These are phyloP conservation scores for Candida ficus DNA, from an alignment of 805 yeast species.

Conservation along the genomic window DNA sequence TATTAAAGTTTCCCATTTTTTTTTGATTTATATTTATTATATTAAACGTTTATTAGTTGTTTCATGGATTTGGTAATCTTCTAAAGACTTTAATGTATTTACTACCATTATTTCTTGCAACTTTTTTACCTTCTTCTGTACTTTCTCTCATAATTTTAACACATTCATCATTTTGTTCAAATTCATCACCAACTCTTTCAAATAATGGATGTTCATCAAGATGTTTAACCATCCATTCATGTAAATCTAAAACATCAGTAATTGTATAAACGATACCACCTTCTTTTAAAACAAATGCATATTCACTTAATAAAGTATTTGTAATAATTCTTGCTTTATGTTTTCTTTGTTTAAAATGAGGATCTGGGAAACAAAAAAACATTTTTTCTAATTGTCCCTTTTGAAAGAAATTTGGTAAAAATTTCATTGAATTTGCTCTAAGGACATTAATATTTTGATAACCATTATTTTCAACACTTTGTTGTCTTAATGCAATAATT, in stretches of 20 bases:
- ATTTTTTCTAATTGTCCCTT: slow-evolving; percentile 82
- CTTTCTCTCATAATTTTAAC: slow-evolving; percentile 82
- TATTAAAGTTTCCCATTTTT: no score
- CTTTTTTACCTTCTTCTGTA: slow-evolving; percentile 99
- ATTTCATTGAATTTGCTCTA: slow-evolving; percentile 97
- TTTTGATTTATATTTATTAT: no score
- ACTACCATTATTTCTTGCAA: slow-evolving; percentile 79
- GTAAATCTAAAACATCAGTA: slow-evolving; percentile 91
- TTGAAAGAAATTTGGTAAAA: slow-evolving; percentile 86
- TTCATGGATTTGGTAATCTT: slow-evolving; percentile 63
- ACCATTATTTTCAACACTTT: slow-evolving; percentile 30
- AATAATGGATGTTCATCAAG: slow-evolving; percentile 88
- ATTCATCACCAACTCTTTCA: slow-evolving; percentile 69
- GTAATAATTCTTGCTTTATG: slow-evolving; percentile 97
- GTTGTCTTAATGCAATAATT: slow-evolving; percentile 75
- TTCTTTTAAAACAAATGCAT: slow-evolving; percentile 82
- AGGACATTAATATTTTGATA: slow-evolving; percentile 86
- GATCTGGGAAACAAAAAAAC: slow-evolving; percentile 99
- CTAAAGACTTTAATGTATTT: slow-evolving; percentile 86
- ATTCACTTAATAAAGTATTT: slow-evolving; percentile 81
- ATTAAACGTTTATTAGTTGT: no score
- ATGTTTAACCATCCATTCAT: slow-evolving; percentile 94
- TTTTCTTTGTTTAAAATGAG: slow-evolving; percentile 95
- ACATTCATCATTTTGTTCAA: slow-evolving; percentile 78
- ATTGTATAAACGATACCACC: slow-evolving; percentile 91